Conservation (phyloP, 1,284 basidiomycete species). For the Somion occarium region DNA sequence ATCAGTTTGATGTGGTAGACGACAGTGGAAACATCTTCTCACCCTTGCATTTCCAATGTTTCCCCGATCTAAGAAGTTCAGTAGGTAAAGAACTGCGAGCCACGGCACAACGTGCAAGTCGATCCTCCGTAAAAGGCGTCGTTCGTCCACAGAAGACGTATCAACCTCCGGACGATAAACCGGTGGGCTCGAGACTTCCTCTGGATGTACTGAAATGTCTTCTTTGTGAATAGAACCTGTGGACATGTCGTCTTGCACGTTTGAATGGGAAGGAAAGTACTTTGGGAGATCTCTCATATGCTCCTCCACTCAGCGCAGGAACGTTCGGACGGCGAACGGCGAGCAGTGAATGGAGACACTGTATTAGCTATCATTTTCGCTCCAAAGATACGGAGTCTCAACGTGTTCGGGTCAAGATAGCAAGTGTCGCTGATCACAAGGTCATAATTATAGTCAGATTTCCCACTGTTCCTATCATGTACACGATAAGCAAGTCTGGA, state of each 20-base stretch:
- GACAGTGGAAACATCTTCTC: slow-evolving; percentile 5
- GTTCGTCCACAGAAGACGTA: slow-evolving; percentile 52
- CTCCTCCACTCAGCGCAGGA: not conserved
- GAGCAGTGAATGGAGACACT: not conserved
- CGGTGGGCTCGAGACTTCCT: slow-evolving; percentile 2
- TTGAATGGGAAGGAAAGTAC: not conserved
- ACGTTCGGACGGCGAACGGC: too few relatives aligned
- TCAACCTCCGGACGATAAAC: slow-evolving; percentile 49
- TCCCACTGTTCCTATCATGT: too few relatives aligned
- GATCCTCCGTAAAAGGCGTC: slow-evolving; percentile 59
- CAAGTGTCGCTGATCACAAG: not conserved
- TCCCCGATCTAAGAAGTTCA: slow-evolving; percentile 74
- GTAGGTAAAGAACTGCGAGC: slow-evolving; percentile 70
- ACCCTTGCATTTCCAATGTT: slow-evolving; percentile 81
- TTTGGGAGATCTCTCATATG: not conserved
- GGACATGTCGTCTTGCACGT: not conserved
- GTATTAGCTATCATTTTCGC: not conserved
- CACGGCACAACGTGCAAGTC: slow-evolving; percentile 64
- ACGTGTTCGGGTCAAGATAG: not conserved
- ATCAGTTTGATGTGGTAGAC: too few relatives aligned
- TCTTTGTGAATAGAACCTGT: not conserved
- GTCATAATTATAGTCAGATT: too few relatives aligned
- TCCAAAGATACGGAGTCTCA: not conserved
- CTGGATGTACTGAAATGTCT: not conserved
- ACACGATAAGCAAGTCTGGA: too few relatives aligned